Conservation (phyloP, 2,329 filamentous ascomycete species). For the Penicillium sp. region DNA sequence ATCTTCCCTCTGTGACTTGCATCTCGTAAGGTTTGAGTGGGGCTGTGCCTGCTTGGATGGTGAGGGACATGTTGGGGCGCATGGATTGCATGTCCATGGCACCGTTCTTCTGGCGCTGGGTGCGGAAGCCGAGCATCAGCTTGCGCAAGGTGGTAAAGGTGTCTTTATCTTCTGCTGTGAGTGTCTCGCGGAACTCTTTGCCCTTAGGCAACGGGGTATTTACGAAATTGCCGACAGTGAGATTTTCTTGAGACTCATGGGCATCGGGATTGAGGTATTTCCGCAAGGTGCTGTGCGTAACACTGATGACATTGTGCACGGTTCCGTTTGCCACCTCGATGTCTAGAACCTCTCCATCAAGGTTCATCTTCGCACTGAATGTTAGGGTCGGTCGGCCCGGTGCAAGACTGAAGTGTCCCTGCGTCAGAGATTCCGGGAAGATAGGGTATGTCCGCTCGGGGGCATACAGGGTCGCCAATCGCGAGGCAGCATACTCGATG, state of each 20-base stretch:
- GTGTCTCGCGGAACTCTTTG: slow-evolving; percentile 24
- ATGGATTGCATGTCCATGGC: slow-evolving; percentile 36
- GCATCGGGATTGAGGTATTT: slow-evolving; percentile 36
- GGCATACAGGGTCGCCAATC: slow-evolving; percentile 54
- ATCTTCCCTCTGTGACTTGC: slow-evolving; percentile 31
- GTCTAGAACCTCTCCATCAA: slow-evolving; percentile 54
- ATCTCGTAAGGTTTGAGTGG: slow-evolving; percentile 29
- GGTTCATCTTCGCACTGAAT: slow-evolving; percentile 58
- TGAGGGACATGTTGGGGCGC: slow-evolving; percentile 18
- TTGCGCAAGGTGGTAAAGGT: slow-evolving; percentile 37
- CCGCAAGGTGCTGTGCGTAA: slow-evolving; percentile 50
- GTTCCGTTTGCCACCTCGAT: slow-evolving; percentile 55
- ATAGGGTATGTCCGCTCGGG: slow-evolving; percentile 59
- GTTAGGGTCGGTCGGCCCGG: slow-evolving; percentile 59
- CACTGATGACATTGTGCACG: slow-evolving; percentile 54
- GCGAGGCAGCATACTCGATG: slow-evolving; percentile 56
- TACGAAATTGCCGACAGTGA: slow-evolving; percentile 32
- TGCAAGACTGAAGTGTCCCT: slow-evolving; percentile 56
- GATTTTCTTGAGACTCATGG: slow-evolving; percentile 14
- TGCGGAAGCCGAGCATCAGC: slow-evolving; percentile 41
- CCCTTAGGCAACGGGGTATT: slow-evolving; percentile 13
- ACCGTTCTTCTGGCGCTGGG: slow-evolving; percentile 39
- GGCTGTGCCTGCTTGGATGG: slow-evolving; percentile 26
- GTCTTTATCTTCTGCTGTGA: slow-evolving; percentile 36
- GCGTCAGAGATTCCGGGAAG: slow-evolving; percentile 52